Conservation (phyloP, 129 eudicot species). For the Flaveria brownii region DNA sequence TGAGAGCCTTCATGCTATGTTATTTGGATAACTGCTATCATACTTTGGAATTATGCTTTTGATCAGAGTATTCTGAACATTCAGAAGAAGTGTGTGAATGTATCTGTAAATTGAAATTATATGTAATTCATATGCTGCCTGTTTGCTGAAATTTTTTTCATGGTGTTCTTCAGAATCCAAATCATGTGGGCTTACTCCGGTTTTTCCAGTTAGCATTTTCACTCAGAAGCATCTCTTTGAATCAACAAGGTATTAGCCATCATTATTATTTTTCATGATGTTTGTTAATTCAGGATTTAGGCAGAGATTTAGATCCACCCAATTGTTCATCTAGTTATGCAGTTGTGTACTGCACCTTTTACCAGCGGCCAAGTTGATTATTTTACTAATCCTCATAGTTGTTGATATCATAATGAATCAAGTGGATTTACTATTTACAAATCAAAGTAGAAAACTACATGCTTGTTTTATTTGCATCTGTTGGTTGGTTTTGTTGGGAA, state of each 20-base stretch:
- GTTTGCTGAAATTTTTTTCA: constrained; percentile 17
- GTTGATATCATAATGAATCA: background rate
- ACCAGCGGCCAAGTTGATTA: background rate
- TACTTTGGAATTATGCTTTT: background rate
- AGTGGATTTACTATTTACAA: background rate
- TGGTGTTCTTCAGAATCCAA: constrained; percentile 50
- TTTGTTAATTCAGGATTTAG: background rate
- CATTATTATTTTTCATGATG: background rate
- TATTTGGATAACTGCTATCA: background rate
- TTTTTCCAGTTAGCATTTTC: constrained; percentile 85
- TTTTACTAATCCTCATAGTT: background rate
- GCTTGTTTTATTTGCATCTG: background rate
- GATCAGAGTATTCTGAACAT: background rate
- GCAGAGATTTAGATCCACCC: background rate
- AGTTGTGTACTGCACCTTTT: background rate
- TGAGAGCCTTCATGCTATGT: constrained; percentile 22
- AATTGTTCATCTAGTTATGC: background rate
- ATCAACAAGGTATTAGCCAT: constrained; percentile 55
- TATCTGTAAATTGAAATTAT: background rate
- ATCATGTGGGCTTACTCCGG: constrained; percentile 58
- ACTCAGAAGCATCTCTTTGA: constrained; percentile 56
- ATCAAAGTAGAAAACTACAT: background rate
- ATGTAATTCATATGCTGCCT: background rate
- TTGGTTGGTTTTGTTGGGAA: too few species aligned
- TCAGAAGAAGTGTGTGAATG: background rate